These are phyloP conservation scores for Clavulina sp. DNA, from an alignment of 768 basidiomycete genomes.

Conservation along the genomic window DNA sequence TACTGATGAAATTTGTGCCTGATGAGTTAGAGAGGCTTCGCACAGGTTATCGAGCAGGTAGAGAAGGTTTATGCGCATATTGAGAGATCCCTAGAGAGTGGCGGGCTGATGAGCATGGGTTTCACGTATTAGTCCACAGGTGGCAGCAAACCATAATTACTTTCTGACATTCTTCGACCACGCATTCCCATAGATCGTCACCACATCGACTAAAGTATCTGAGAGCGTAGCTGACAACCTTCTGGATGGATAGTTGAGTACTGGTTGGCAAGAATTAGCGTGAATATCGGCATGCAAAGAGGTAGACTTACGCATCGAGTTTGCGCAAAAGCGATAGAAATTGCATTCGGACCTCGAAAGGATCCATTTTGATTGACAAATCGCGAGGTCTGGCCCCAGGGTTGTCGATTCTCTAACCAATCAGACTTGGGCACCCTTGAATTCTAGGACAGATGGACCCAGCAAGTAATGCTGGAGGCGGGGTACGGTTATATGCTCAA, in stretches of 20 bases:
- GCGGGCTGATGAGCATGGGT: neutral
- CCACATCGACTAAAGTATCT: slow-evolving; percentile 74
- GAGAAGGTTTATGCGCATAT: slow-evolving; percentile 82
- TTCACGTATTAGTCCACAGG: neutral
- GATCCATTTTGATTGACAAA: too few species aligned
- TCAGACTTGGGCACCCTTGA: too few species aligned
- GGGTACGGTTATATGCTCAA: too few species aligned
- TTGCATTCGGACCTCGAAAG: slow-evolving; percentile 59
- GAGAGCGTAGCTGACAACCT: slow-evolving; percentile 67
- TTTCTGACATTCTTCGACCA: slow-evolving; percentile 81
- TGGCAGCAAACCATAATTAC: slow-evolving; percentile 21
- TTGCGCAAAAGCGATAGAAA: slow-evolving; percentile 43
- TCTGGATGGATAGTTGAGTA: slow-evolving; percentile 76
- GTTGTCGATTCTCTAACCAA: too few species aligned
- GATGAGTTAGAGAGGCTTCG: slow-evolving; percentile 47
- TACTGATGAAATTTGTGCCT: neutral
- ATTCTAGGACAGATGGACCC: too few species aligned
- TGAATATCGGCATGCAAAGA: neutral
- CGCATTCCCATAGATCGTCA: slow-evolving; percentile 88
- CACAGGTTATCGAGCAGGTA: slow-evolving; percentile 83
- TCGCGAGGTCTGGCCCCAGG: too few species aligned
- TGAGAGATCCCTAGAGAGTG: slow-evolving; percentile 50
- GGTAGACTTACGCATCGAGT: slow-evolving; percentile 41
- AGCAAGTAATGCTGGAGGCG: too few species aligned
- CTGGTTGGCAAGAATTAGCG: slow-evolving; percentile 22